Evolutionary conservation across 2,329 filamentous ascomycete species (phyloP), one percentile per base, ranked within the genome.

Genomic region (Talaromyces atroroseus): DNA sequence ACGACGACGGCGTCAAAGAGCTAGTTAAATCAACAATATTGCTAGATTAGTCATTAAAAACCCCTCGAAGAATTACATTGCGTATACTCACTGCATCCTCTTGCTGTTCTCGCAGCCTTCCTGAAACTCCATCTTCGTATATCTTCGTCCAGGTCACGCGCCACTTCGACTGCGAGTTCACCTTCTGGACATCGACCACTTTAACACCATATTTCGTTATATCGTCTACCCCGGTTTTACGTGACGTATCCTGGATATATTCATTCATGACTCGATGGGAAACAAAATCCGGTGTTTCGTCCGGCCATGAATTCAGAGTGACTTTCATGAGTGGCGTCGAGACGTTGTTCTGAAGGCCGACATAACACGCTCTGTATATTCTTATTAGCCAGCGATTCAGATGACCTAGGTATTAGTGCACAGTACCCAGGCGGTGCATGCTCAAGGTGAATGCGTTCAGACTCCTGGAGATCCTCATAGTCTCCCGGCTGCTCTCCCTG

Each of bases 201-300:
- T 81, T 73, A 0, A 85, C 87, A 46, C 84, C 73, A 62, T 82
- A 86, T 0, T 71, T 64, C 0, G 82, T 83, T 8, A 75, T 64
- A 0, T 73, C 66, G 2, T 82, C 67, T 0, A 86, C 78, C 0
- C 78, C 79, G 1, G 78, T 75, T 1, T 75, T 68, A 0, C 61
- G 60, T 0, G 84, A 79, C 0, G 84, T 80, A n/a, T 79, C 75
- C 58, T 85, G 80, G 4, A 89, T 79, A 62, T 89, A 89, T 1
- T 78, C 71, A 34, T 79, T 78, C 8, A 88, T 70, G 0, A 80
- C 74, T 16, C 70, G 64, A 58, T 88, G 86, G 2, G 72, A 78
- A 4, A 86, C 80, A 58, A 82, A 82, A 16, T 83, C 80, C 2
- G 78, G 78, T 0, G 83, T 87, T 0, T 80, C 81, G 5, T 77